These are phyloP conservation scores for Aspergillus awamori DNA, from an alignment of 2,329 filamentous ascomycete species.

Conservation along the genomic window DNA sequence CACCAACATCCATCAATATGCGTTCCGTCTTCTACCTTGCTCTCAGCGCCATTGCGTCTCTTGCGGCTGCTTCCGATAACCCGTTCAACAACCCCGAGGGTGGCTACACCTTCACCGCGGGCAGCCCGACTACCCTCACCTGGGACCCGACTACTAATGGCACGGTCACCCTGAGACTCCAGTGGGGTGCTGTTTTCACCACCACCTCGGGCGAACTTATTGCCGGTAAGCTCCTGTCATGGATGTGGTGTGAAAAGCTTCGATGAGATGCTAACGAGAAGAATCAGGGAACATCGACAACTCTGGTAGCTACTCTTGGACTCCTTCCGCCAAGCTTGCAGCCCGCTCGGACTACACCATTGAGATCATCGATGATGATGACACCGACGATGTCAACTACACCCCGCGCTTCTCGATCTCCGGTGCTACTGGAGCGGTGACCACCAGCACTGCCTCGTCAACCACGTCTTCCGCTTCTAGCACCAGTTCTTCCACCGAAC, in stretches of 20 bases:
- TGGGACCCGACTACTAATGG: conserved; percentile 55
- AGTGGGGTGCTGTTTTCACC: conserved; percentile 48
- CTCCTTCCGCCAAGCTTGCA: conserved; percentile 44
- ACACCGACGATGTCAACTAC: conserved; percentile 54
- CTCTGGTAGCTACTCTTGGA: conserved; percentile 54
- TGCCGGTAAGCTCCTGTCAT: conserved; percentile 43
- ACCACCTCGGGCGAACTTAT: conserved; percentile 46
- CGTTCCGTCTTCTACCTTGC: conserved; percentile 47
- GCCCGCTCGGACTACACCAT: conserved; percentile 55
- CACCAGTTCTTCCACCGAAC: conserved; percentile 10
- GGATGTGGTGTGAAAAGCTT: background rate
- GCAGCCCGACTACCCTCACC: conserved; percentile 48
- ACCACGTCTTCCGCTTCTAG: conserved; percentile 26
- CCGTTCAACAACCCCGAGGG: conserved; percentile 51
- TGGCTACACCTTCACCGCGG: conserved; percentile 51
- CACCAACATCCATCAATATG: conserved; percentile 42
- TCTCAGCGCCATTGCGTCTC: conserved; percentile 49
- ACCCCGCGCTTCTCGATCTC: conserved; percentile 55
- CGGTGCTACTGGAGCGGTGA: conserved; percentile 44
- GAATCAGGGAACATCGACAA: conserved; percentile 51
- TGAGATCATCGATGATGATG: conserved; percentile 54
- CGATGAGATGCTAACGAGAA: conserved; percentile 11
- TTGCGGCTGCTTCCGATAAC: conserved; percentile 50
- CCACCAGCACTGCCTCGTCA: conserved; percentile 31
- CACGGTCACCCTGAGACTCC: conserved; percentile 56